phyloP scores from a whole-genome alignment of 441 rosid genomes.

The Brassica hybrid region DNA sequence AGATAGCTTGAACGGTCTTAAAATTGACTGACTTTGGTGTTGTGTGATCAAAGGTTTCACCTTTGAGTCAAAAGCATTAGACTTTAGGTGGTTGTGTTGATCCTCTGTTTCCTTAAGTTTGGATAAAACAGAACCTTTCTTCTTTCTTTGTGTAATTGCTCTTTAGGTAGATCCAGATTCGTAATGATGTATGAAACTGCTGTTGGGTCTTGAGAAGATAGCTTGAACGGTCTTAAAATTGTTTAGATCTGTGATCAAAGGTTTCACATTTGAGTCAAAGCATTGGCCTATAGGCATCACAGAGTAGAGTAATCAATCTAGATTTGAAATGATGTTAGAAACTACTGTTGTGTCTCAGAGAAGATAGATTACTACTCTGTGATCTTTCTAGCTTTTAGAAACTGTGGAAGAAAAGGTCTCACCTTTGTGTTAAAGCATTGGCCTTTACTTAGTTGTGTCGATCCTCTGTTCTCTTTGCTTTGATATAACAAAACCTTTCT shows the following conservation, averaged over 20 bases:
- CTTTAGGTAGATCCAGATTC: background rate
- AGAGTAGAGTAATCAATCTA: too few relatives aligned
- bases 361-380: too few relatives aligned
- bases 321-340: too few relatives aligned
- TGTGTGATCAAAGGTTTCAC: background rate
- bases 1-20: background rate
- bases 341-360: too few relatives aligned
- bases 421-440: conserved; percentile 31
- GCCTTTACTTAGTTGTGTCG: conserved; percentile 2
- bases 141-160: too few relatives aligned
- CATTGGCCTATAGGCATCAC: too few relatives aligned
- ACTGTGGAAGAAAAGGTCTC: too few relatives aligned
- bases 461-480: background rate
- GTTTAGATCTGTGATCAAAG: background rate
- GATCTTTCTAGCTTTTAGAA: too few relatives aligned
- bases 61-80: background rate
- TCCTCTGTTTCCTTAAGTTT: too few relatives aligned
- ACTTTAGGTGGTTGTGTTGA: too few relatives aligned
- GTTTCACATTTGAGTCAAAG: background rate
- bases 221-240: background rate
- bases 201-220: background rate
- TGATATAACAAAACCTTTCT: background rate
- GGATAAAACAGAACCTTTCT: too few relatives aligned
- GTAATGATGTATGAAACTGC: conserved; percentile 4
- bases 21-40: too few relatives aligned